phyloP scores from a whole-genome alignment of 352 stramenopile species.

The Thalassiosira hispida region DNA sequence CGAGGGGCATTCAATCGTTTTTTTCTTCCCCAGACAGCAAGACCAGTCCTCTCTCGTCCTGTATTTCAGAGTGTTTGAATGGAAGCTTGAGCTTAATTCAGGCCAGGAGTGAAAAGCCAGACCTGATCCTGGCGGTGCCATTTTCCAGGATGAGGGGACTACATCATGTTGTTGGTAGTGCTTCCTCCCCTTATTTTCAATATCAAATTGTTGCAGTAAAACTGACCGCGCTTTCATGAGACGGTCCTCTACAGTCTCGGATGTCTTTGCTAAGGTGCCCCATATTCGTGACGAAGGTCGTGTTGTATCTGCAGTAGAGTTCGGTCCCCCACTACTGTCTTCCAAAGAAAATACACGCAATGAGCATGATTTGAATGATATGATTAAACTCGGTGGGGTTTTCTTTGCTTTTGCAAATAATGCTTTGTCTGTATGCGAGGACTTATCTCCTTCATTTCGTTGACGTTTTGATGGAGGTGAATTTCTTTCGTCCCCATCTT shows the following conservation, averaged over 20 bases:
- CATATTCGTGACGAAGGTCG: conserved; percentile 18
- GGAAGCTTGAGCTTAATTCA: conserved; percentile 10
- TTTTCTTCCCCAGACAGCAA: conserved; percentile 21
- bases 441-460: not conserved
- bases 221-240: conserved; percentile 21
- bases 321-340: conserved; percentile 7
- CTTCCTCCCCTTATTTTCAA: conserved; percentile 15
- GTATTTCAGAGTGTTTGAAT: conserved; percentile 16
- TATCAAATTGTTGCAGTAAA: conserved; percentile 28
- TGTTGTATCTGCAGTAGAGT: not conserved
- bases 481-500: not conserved
- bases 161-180: not conserved
- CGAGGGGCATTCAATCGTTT: conserved; percentile 6
- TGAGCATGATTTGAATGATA: conserved; percentile 38
- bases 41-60: conserved; percentile 22
- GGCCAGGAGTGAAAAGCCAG: conserved; percentile 16
- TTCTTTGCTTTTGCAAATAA: not conserved
- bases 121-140: conserved; percentile 27
- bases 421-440: not conserved
- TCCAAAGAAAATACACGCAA: conserved; percentile 47
- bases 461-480: conserved; percentile 22
- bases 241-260: conserved; percentile 6
- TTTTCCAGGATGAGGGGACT: conserved; percentile 4
- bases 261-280: conserved; percentile 11
- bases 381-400: conserved; percentile 20